Percentiles rank a stretch among this genome's conserved stretches.
phyloP scores from a whole-genome alignment of 495 filamentous ascomycete genomes.

The Annulohypoxylon stygium region DNA sequence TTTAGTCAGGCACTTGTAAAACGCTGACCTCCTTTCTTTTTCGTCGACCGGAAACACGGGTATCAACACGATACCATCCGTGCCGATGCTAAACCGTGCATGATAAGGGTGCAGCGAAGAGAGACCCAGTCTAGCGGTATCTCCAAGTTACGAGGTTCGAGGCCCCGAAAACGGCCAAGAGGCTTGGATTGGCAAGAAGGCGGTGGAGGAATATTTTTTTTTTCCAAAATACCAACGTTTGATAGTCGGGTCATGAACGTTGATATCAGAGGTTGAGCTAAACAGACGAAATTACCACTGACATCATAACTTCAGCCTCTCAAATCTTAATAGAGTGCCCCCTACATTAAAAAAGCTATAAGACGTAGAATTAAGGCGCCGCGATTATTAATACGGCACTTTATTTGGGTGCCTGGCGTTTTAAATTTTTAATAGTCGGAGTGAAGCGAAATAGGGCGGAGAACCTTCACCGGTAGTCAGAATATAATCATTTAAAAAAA shows the following conservation, averaged over 20 bases:
- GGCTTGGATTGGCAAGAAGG: conserved; percentile 33
- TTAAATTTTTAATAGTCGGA: background rate
- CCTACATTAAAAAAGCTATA: background rate
- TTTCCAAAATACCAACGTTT: conserved; percentile 18
- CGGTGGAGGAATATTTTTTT: conserved; percentile 20
- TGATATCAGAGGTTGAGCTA: conserved; percentile 15
- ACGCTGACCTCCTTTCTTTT: conserved; percentile 41
- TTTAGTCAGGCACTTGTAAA: conserved; percentile 45
- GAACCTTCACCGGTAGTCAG: conserved; percentile 4
- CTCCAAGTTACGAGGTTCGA: conserved; percentile 32
- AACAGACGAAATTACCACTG: conserved; percentile 17
- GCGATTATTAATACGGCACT: conserved; percentile 18
- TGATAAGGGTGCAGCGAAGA: conserved; percentile 34
- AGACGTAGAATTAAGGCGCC: background rate
- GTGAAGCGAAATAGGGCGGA: conserved; percentile 5
- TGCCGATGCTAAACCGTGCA: conserved; percentile 38
- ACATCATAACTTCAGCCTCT: conserved; percentile 10
- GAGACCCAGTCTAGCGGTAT: conserved; percentile 28
- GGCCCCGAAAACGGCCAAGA: conserved; percentile 39
- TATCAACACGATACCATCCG: conserved; percentile 38
- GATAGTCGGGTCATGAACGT: conserved; percentile 2
- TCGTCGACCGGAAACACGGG: conserved; percentile 39
- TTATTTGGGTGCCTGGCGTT: background rate
- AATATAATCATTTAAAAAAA: conserved; percentile 19
- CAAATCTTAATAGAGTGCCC: conserved; percentile 18